Evolutionary conservation across 192 early-diverging fungal genomes (phyloP), one percentile per base, ranked within the genome.

Genomic region (Podila horticola): DNA sequence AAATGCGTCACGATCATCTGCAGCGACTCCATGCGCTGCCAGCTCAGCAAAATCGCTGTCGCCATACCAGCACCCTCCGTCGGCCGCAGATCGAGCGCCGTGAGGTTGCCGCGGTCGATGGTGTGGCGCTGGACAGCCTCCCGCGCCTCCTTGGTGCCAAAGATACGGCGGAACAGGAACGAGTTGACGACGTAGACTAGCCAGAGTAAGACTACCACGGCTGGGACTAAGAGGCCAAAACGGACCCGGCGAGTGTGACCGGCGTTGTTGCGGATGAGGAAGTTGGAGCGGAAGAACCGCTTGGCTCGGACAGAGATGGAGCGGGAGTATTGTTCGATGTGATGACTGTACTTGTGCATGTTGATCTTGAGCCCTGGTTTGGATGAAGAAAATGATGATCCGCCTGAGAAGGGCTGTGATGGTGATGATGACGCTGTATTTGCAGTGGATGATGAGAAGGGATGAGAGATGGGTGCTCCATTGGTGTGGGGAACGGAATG

Each of bases 1-100:
- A 88, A 60, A 30, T 87, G 74, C 22, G 83, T 72, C 7, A 90
- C 75, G 30, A 87, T 84, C 52, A 84, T 74, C 63, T 84, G 82
- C 12, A 90, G 31, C 19, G 73, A 81, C 12, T 84, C 85, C 38
- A 86, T 49, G 38, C 83, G 52, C 38, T 73, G 71, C 66, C 75
- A 64, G 26, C 77, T 82, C 0, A 86, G 62, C 15, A 88, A 28
- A 26, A 90, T 84, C 2, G 86, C 83, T 5, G 89, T 88, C 7
- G 84, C 74, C 62, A 82, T 75, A 26, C 77, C 68, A 13, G 81
- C 66, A 3, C 89, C 89, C 22, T 87, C 87, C 29, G 75, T 83
- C 1, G 89, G 89, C 48, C 83, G 77, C 64, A 89, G 38, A 29
- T 86, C 76, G 50, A 73, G 41, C 3, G 68, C 77, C 2, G 77